phyloP scores from a whole-genome alignment of 2,329 filamentous ascomycete species.

The Arthroderma sp. region DNA sequence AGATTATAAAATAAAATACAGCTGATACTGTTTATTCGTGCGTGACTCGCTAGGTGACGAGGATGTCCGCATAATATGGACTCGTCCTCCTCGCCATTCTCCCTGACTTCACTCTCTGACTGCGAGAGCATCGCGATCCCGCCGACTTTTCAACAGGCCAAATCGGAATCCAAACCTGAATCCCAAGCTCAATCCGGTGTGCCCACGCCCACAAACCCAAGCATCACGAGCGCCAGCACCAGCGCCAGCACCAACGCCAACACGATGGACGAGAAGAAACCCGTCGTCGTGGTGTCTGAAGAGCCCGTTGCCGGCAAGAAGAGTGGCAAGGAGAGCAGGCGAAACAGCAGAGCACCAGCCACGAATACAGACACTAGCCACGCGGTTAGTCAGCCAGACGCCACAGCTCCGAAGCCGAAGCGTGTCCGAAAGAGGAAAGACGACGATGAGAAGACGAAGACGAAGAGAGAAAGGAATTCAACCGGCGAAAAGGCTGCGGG shows the following conservation, averaged over 20 bases:
- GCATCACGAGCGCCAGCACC: background rate
- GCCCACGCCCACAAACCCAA: no score
- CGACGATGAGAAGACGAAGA: slow-evolving; percentile 18
- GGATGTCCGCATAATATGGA: slow-evolving; percentile 3
- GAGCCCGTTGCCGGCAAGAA: background rate
- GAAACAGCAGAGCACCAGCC: slow-evolving; percentile 8
- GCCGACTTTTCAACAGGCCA: slow-evolving; percentile 6
- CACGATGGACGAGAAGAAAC: slow-evolving; percentile 4
- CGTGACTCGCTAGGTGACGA: background rate
- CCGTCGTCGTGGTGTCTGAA: background rate
- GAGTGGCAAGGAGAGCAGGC: slow-evolving; percentile 2
- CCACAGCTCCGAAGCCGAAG: slow-evolving; percentile 16
- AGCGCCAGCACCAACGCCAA: background rate
- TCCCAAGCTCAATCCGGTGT: background rate
- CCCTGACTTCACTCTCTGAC: slow-evolving; percentile 8
- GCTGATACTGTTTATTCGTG: background rate
- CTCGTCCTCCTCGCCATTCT: slow-evolving; percentile 5
- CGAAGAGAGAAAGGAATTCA: slow-evolving; percentile 9
- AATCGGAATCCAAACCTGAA: background rate
- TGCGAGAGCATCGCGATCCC: slow-evolving; percentile 13
- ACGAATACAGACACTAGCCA: slow-evolving; percentile 12
- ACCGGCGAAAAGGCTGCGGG: background rate
- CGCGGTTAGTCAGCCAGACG: slow-evolving; percentile 12
- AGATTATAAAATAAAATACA: background rate
- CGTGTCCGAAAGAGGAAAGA: slow-evolving; percentile 33